Conservation (phyloP, 768 basidiomycete species). For the Boletus eberwhitei region DNA sequence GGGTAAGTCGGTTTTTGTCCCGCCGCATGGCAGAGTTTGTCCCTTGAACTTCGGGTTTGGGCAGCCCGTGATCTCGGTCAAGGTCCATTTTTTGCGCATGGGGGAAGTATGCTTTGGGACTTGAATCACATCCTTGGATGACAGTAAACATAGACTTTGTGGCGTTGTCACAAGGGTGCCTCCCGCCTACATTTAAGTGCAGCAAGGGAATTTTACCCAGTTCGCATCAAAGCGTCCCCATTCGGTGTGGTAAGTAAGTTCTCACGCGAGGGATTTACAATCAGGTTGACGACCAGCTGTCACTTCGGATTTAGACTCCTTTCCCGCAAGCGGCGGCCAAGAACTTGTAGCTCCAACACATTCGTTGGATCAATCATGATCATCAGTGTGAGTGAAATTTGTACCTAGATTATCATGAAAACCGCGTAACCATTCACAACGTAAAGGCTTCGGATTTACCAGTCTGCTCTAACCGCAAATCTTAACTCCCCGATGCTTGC, state of each 20-base stretch:
- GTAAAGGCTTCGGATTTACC: not conserved
- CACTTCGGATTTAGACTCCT: not conserved
- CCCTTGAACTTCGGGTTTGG: not conserved
- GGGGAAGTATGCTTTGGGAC: no score
- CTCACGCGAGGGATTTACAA: not conserved
- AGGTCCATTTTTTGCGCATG: not conserved
- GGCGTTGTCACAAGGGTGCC: not conserved
- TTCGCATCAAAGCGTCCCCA: not conserved
- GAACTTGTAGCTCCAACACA: not conserved
- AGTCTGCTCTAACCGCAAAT: not conserved
- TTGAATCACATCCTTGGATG: not conserved
- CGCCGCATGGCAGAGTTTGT: no score
- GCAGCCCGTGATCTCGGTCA: not conserved
- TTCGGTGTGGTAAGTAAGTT: not conserved
- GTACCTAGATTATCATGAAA: not conserved
- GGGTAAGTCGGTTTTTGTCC: not conserved
- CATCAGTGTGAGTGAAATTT: not conserved
- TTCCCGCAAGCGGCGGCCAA: slow-evolving; percentile 5
- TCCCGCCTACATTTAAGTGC: not conserved
- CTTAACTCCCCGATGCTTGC: not conserved
- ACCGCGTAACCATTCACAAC: slow-evolving; percentile 2
- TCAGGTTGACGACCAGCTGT: slow-evolving; percentile 5
- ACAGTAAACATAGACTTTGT: not conserved
- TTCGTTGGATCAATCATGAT: not conserved
- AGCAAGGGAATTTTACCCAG: not conserved